Percentiles rank a stretch among this genome's conserved stretches.
Evolutionary conservation across 2,329 filamentous ascomycete species (phyloP).

Genomic region (Diaporthe citriasiana): DNA sequence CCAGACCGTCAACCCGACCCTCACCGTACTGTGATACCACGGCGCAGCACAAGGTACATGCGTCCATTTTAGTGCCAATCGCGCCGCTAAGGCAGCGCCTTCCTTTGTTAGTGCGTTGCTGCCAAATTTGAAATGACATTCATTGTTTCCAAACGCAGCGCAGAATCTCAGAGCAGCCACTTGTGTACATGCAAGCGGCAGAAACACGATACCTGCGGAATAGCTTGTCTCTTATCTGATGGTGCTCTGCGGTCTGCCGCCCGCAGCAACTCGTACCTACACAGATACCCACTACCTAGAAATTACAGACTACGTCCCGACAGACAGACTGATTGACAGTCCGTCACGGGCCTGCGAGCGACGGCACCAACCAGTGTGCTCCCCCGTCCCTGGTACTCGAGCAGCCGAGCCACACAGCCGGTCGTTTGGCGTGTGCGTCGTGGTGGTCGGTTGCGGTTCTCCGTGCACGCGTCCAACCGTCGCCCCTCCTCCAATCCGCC

Average conservation of each 20-base stretch:
- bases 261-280: background rate
- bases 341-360: background rate
- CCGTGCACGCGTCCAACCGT: slow-evolving; percentile 11
- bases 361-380: background rate
- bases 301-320: too few species aligned
- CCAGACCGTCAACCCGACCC: background rate
- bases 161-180: slow-evolving; percentile 1
- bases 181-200: slow-evolving; percentile 15
- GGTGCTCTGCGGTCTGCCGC: background rate
- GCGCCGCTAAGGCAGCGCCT: slow-evolving; percentile 12
- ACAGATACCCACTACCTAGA: background rate
- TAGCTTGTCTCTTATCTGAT: background rate
- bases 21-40: background rate
- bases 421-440: slow-evolving; percentile 23
- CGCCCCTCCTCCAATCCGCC: background rate
- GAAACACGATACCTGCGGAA: background rate
- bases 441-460: slow-evolving; percentile 19
- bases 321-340: background rate
- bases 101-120: slow-evolving; percentile 30
- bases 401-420: slow-evolving; percentile 14
- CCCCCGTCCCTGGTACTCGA: background rate
- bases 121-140: slow-evolving; percentile 31
- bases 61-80: slow-evolving; percentile 6
- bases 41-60: slow-evolving; percentile 23
- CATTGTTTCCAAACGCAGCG: slow-evolving; percentile 32